Base-by-base conservation (phyloP, 305 asterid species). In the Fraxinus angustifolia region DNA sequence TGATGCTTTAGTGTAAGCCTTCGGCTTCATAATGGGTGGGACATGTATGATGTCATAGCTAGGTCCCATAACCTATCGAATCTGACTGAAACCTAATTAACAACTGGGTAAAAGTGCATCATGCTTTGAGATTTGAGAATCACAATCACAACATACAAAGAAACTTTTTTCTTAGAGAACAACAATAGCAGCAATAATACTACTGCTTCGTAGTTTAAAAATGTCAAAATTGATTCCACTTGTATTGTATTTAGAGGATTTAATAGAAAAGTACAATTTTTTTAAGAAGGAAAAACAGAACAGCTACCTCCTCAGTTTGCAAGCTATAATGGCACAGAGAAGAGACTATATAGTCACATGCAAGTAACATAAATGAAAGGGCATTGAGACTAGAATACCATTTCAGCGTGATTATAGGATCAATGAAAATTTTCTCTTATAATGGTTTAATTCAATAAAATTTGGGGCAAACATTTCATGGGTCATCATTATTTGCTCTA, bases 401-500 rank as follows among this genome's bases (percentile, higher is more conserved):
- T 65, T 65, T 65, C 73, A 26, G n/a, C 11, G 17, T 23, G 33
- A 23, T 38, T 34, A 33, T 72, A 40, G 50, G 42, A 80, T 23
- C 19, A 50, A 50, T 80, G 78, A 40, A 75, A 21, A 84, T 21
- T 38, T 36, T 56, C 45, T 67, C 80, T 73, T 72, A 38, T 14
- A 76, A 68, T 83, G 74, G 65, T 77, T 40, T 80, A 26, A 76
- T 71, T 68, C 48, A 48, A 35, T 35, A 67, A 26, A 30, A 58
- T 10, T 21, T 34, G 19, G 60, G 70, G 38, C 34, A 81, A 82
- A 74, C 40, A 75, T 78, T 65, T 72, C 28, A 83, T 31, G 17
- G 7, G 21, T 31, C 75, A 30, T 68, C 75, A 1, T 4, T 23
- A 30, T 11, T 65, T 65, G 73, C 35, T 31, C 19, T 30, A 68